Base-by-base conservation (phyloP, 768 basidiomycete genomes). In the Lactarius hengduanensis region DNA sequence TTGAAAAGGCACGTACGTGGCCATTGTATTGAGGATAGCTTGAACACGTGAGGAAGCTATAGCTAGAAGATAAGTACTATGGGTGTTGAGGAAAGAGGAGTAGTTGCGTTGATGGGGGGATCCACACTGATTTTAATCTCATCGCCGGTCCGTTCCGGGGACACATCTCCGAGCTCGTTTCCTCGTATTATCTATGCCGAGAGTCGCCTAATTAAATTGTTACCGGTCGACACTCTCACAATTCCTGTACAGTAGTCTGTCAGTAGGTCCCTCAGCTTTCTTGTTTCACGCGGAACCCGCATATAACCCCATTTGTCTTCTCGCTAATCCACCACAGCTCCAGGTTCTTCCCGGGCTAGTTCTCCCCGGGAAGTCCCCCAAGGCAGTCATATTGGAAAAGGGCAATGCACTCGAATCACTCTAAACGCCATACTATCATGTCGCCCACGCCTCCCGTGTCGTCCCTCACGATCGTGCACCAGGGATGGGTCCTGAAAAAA, bases 401-500 rank as follows among this genome's bases (percentile, higher is more conserved):
- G 36, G 30, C 9, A 26, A 68, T 63, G 61, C 30, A 59, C 5
- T n/a, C 61, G 47, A 40, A 18, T 45, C 65, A 36, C 26, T 11
- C 57, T 4, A 36, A 63, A 11, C 61, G 18, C 7, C 38, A 40
- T 4, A n/a, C 58, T 22, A 10, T 10, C 57, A 16, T 38, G 45
- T 38, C 54, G 16, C 57, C 65, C 22, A 38, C 53, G 1, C 47
- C 20, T 5, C 13, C 28, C n/a, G 47, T 41, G 20, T 41, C 60
- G 36, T 26, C 54, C 32, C 62, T 34, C 6, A 55, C 71, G 36
- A 73, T 86, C 59, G 69, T 89, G 4, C 81, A 78, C 59, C 82
- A 90, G 71, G 92, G 92, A 78, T 94, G 91, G 91, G 77, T 93
- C 6, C 80, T 94, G 67, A 94, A 94, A 80, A 94, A 94, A 78